Conservation (phyloP, 139 green algal species). For the Gonium pectorale region DNA sequence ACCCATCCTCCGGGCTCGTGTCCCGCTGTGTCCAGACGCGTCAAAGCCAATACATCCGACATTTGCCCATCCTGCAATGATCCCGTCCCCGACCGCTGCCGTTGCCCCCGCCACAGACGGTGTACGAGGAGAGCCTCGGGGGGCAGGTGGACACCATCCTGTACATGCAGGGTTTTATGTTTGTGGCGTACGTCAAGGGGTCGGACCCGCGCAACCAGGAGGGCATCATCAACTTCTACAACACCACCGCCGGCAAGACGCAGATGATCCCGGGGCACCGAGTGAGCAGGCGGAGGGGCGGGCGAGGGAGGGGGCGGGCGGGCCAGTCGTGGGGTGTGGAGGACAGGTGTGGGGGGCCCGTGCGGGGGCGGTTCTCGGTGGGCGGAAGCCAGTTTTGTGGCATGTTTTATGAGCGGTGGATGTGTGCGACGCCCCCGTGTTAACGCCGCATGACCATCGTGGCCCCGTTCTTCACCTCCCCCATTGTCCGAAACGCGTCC, state of each 20-base stretch:
- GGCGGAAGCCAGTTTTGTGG: too few relatives aligned
- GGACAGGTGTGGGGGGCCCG: not conserved
- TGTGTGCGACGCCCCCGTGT: too few relatives aligned
- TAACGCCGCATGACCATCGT: too few relatives aligned
- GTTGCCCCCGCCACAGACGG: not conserved
- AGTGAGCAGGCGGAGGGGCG: not conserved
- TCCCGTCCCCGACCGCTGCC: not conserved
- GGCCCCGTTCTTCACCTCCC: not conserved
- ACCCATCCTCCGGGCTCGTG: too few relatives aligned
- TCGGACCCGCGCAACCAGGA: slow-evolving; percentile 8
- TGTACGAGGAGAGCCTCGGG: slow-evolving; percentile 23
- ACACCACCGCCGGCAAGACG: slow-evolving; percentile 18
- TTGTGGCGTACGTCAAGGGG: slow-evolving; percentile 46
- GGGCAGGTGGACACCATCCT: slow-evolving; percentile 33
- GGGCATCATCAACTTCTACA: slow-evolving; percentile 49
- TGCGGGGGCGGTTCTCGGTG: too few relatives aligned
- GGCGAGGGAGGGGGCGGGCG: not conserved
- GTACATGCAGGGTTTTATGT: slow-evolving; percentile 39
- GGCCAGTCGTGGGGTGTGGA: too few relatives aligned
- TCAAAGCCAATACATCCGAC: not conserved
- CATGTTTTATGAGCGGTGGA: too few relatives aligned
- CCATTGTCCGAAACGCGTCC: not conserved
- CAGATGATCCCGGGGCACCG: slow-evolving; percentile 39
- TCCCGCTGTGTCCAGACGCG: too few relatives aligned
- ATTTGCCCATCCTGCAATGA: not conserved